Evolutionary conservation across 192 early-diverging fungal genomes (phyloP), one percentile per base, ranked within the genome.

Genomic region (Umbelopsis sp.): DNA sequence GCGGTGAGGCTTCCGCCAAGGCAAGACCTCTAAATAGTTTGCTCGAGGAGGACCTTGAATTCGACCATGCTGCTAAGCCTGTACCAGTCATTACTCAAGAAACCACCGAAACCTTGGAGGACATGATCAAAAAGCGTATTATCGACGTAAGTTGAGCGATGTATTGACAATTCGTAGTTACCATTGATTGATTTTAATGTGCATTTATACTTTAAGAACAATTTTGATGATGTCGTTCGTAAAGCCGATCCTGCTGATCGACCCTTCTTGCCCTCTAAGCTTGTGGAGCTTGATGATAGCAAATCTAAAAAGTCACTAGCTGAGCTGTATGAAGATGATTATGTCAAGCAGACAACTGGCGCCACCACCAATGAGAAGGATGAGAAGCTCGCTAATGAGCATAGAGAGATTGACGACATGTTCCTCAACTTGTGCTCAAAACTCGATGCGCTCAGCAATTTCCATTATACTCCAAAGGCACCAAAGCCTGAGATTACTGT

Each of bases 1-100:
- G 81, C 13, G 97, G 97, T 65, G 97, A 99, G 80, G 91, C 91
- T 8, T 83, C 80, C 33, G 84, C 91, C 8, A 91, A 85, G 22
- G 82, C 82, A n/a, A 89, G 97, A 23, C 97, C 97, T 20, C 70
- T 94, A 44, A 94, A 99, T 83, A 95, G 94, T 76, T 83, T 99
- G 52, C 81, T 99, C 46, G 96, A 93, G 75, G 95, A 98, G 71
- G 91, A 96, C 70, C 77, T 99, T 12, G 95, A 97, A 47, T 92
- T 95, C 78, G 97, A 98, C 67, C 85, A 91, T 64, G 93, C 91
- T 23, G 85, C 90, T 46, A 97, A 97, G 81, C 94, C 97, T 2
- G 94, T 96, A 0, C 97, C 97, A 15, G 90, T 97, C 15, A 91
- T 97, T 41, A 98, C 97, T 2, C 92, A 95, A 76, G 96, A 98